A percentile compares a stretch with the other conserved stretches of the same genome.
Evolutionary conservation across 192 early-diverging fungal genomes (phyloP).

Genomic region (Podila horticola): DNA sequence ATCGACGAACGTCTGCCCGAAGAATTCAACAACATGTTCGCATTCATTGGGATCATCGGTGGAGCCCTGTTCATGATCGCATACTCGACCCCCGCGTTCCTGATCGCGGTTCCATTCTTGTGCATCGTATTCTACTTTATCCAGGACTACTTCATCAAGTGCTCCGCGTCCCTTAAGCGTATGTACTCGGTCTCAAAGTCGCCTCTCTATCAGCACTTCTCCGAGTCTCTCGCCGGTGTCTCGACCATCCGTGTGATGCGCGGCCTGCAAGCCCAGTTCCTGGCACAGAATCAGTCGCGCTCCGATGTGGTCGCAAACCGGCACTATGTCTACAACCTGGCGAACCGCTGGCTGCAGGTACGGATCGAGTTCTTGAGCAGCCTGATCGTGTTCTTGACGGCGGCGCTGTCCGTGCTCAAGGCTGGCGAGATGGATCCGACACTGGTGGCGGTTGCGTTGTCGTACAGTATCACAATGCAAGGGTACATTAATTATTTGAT

Average conservation of each 20-base stretch:
- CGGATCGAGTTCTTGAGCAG: constrained; percentile 75
- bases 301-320: constrained; percentile 8
- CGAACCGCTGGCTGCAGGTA: constrained; percentile 83
- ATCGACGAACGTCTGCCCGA: constrained; percentile 73
- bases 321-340: constrained; percentile 56
- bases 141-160: constrained; percentile 70
- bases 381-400: constrained; percentile 70
- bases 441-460: constrained; percentile 81
- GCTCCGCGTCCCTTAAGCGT: constrained; percentile 87
- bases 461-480: constrained; percentile 83
- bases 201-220: constrained; percentile 83
- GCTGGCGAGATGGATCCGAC: constrained; percentile 70
- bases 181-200: constrained; percentile 71
- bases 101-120: constrained; percentile 26
- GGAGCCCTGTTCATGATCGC: constrained; percentile 68
- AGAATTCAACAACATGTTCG: constrained; percentile 56
- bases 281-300: constrained; percentile 55
- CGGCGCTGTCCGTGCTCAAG: constrained; percentile 65
- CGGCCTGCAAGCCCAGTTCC: constrained; percentile 62
- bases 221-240: constrained; percentile 79
- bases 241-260: constrained; percentile 85
- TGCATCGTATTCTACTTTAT: constrained; percentile 62
- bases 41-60: constrained; percentile 57
- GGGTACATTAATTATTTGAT: constrained; percentile 78
- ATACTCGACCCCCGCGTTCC: constrained; percentile 51